Conservation (phyloP, 805 yeast species). For the Starmerella vitae region DNA sequence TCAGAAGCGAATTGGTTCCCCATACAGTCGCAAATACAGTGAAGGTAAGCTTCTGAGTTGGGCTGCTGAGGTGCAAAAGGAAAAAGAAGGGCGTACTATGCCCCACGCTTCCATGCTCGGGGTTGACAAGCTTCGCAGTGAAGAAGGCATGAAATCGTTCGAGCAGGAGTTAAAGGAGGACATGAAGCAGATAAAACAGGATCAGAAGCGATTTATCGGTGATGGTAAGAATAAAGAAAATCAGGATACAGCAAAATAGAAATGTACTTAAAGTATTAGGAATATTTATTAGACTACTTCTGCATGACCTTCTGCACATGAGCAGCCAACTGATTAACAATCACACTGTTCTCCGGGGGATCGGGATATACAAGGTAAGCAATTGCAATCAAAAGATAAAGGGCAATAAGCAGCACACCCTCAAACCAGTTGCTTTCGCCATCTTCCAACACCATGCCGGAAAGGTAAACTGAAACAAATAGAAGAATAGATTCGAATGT, state of each 20-base stretch:
- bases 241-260: neutral
- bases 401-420: constrained; percentile 81
- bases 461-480: constrained; percentile 77
- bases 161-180: constrained; percentile 14
- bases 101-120: constrained; percentile 28
- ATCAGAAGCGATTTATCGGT: neutral
- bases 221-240: neutral
- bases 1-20: constrained; percentile 18
- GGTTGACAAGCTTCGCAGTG: constrained; percentile 15
- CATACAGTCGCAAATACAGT: constrained; percentile 18
- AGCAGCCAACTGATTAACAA: neutral
- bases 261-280: neutral
- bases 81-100: constrained; percentile 16
- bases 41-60: constrained; percentile 20
- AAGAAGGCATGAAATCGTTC: constrained; percentile 13
- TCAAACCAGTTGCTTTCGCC: constrained; percentile 97
- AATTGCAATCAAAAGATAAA: constrained; percentile 74
- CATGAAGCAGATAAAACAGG: constrained; percentile 5
- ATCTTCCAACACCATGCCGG: constrained; percentile 76
- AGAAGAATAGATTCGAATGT: constrained; percentile 88
- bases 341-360: neutral
- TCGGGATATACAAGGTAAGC: constrained; percentile 80
- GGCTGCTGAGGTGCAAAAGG: constrained; percentile 22
- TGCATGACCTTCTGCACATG: neutral
- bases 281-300: neutral